These are phyloP conservation scores for Cystofilobasidium capitatum DNA, from an alignment of 768 basidiomycete genomes.

Conservation along the genomic window DNA sequence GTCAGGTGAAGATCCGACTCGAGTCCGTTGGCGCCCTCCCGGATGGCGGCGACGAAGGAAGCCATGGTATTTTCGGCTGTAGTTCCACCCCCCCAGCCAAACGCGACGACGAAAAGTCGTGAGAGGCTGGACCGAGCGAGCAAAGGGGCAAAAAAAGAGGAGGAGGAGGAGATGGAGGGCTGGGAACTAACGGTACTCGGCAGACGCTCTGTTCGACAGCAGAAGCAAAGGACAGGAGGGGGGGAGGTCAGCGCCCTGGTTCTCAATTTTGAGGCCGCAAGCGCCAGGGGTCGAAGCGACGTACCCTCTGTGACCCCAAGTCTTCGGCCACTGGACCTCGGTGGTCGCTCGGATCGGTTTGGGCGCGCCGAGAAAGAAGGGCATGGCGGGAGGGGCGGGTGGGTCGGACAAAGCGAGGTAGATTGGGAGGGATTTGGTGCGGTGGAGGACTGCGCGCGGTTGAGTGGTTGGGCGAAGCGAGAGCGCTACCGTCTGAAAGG, in stretches of 20 bases:
- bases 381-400: too few relatives aligned
- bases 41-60: constrained; percentile 12
- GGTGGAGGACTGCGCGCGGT: too few relatives aligned
- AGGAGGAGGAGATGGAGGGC: background rate
- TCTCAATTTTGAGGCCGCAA: background rate
- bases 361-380: too few relatives aligned
- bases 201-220: constrained; percentile 13
- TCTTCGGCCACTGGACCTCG: background rate
- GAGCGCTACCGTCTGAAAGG: too few relatives aligned
- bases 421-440: too few relatives aligned
- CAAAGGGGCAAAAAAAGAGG: background rate
- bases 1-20: constrained; percentile 28
- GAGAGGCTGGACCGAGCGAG: too few relatives aligned
- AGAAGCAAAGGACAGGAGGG: background rate
- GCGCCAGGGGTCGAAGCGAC: background rate
- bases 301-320: constrained; percentile 19
- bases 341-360: too few relatives aligned
- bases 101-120: too few relatives aligned
- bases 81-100: too few relatives aligned
- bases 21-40: constrained; percentile 20
- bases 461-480: too few relatives aligned
- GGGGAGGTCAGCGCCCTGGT: background rate
- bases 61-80: constrained; percentile 26
- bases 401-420: too few relatives aligned
- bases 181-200: constrained; percentile 20